Evolutionary conservation across 2,329 filamentous ascomycete genomes (phyloP), one percentile per base, ranked within the genome.

Genomic region (Xylariaceae sp.): DNA sequence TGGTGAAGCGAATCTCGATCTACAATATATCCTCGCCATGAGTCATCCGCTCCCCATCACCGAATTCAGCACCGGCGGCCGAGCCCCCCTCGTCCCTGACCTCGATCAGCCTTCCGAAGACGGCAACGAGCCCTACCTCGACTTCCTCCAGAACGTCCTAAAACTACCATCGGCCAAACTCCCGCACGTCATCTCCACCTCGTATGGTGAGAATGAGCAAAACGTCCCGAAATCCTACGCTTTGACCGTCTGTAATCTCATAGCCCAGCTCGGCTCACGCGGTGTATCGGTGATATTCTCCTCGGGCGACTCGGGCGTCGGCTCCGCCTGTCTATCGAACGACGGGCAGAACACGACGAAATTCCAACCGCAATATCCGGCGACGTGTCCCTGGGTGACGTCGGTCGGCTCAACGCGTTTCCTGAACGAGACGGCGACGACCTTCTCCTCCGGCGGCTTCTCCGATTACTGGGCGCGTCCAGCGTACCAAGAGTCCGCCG

Each of bases 141-240:
- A 79, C n/a, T 86, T 83, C 68, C 74, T 86, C 7, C 74, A 80
- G 53, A 80, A 80, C 66, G 70, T 87, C 2, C 72, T 86, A 1
- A 67, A 71, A 41, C 74, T 81, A 44, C 69, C 75, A 6, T 74
- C 80, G 47, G 65, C 72, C 2, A 67, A 78, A 19, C 71, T 87
- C 1, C 84, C 85, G 0, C 76, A 80, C 2, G 78, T 85, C 19
- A 76, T 88, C 50, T 78, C 77, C 35, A 83, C 80, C 8, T 87
- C 83, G 0, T 88, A 88, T 62, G 84, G 81, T n/a, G 85, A 88
- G 59, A 74, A 83, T 42, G 85, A 88, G 68, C 82, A 82, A 67
- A 80, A 76, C 2, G 75, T 87, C 0, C 84, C 85, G 0, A 66
- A 70, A 12, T 73, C 75, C 5, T 87, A 86, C 63, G 78, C 81